Conservation (phyloP, 495 filamentous ascomycete genomes). For the Trichoderma parareesei region DNA sequence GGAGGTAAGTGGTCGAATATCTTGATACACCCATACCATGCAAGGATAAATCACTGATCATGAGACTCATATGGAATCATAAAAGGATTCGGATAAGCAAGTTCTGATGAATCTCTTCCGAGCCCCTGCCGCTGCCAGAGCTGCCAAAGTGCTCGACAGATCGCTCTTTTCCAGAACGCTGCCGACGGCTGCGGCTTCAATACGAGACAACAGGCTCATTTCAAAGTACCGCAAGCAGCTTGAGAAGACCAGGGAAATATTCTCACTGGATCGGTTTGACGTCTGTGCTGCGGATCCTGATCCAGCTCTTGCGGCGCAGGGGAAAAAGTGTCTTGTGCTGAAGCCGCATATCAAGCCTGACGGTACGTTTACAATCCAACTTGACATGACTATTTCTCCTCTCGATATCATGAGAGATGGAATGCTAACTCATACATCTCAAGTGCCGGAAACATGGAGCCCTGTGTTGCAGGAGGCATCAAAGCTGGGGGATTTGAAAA, state of each 20-base stretch:
- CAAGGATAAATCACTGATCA: not conserved
- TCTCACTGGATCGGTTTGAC: conserved; percentile 45
- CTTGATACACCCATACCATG: not conserved
- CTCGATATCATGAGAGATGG: not conserved
- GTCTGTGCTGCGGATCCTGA: conserved; percentile 48
- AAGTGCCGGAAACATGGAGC: conserved; percentile 71
- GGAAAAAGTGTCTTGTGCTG: conserved; percentile 67
- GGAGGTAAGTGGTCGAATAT: not conserved
- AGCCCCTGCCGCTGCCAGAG: conserved; percentile 68
- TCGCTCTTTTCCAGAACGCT: conserved; percentile 71
- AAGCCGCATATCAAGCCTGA: conserved; percentile 56
- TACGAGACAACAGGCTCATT: conserved; percentile 66
- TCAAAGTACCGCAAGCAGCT: conserved; percentile 55
- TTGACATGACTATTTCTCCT: not conserved
- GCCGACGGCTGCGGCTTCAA: conserved; percentile 66
- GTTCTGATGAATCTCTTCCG: conserved; percentile 46
- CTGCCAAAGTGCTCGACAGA: conserved; percentile 63
- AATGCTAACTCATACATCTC: conserved; percentile 16
- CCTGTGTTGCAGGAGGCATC: conserved; percentile 59
- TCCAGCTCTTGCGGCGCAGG: conserved; percentile 41
- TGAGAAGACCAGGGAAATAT: conserved; percentile 45
- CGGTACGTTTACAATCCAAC: conserved; percentile 38
- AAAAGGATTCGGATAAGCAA: not conserved
- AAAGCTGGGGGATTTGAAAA: conserved; percentile 50
- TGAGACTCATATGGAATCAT: not conserved